Conservation (phyloP, 129 eudicot genomes). For the Centaurea solstitialis region DNA sequence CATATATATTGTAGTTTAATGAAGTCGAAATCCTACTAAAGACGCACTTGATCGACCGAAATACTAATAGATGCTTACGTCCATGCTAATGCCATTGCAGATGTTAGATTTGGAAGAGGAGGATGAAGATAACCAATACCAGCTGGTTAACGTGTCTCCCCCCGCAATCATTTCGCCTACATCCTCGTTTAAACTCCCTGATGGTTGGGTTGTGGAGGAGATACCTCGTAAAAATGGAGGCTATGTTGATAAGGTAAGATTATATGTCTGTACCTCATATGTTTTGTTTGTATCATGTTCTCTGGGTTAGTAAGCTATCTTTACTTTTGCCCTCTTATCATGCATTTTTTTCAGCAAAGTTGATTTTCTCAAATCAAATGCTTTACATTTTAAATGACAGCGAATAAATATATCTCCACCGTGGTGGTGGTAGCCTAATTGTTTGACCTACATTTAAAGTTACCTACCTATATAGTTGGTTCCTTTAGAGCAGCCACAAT, state of each 20-base stretch:
- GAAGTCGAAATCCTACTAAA: not conserved
- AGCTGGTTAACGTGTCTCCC: constrained; percentile 44
- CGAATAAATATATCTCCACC: not conserved
- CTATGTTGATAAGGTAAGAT: constrained; percentile 59
- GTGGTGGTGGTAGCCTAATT: not conserved
- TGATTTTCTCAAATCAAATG: not conserved
- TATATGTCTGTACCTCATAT: not conserved
- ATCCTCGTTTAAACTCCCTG: constrained; percentile 48
- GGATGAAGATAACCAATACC: constrained; percentile 25
- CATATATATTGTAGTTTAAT: not conserved
- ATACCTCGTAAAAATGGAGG: constrained; percentile 54
- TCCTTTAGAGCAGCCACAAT: too few relatives aligned
- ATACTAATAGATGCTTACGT: not conserved
- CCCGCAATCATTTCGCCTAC: constrained; percentile 7
- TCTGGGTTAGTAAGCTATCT: not conserved
- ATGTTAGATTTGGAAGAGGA: constrained; percentile 45
- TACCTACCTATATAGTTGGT: not conserved
- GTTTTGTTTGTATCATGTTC: not conserved
- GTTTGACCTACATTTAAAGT: not conserved
- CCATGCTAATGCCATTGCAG: constrained; percentile 41
- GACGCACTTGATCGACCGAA: not conserved
- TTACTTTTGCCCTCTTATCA: not conserved
- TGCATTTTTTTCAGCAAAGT: not conserved
- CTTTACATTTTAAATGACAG: not conserved
- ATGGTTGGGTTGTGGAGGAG: constrained; percentile 89